Evolutionary conservation across 1,139 yeast genomes (phyloP), one percentile per base, ranked within the genome.

Genomic region (Protomyces inouyei): DNA sequence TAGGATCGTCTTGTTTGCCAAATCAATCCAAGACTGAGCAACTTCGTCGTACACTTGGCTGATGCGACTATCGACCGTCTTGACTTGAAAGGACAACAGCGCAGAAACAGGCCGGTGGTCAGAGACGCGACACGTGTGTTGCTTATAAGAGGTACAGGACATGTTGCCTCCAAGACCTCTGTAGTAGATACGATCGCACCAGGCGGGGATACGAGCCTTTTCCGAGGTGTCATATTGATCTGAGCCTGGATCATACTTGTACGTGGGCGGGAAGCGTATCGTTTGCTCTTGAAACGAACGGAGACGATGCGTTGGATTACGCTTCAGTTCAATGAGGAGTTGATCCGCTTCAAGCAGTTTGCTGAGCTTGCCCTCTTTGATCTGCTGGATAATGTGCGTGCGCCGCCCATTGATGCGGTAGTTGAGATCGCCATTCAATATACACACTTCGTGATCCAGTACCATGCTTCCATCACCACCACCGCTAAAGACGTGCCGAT

Each of bases 91-190:
- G 52, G 79, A 75, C 72, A 86, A 90, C 0, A 88, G 82, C 2
- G 95, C 91, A 73, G 82, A 86, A 2, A 93, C 97, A 0, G 98
- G 98, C 67, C 89, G 86, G 73, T 93, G 98, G 72, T 93, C 98
- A 67, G 97, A 90, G 51, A 85, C 78, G 51, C 76, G 75, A n/a
- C 89, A 76, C 16, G 78, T 78, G 51, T 70, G 69, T 37, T 73
- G 66, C 54, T 70, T 55, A 64, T 76, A 76, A 9, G 65, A 64
- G 40, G 74, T 35, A 21, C 72, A 69, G 3, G 60, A 28, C 48
- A 74, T 60, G 25, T 69, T 66, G 9, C 53, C n/a, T 77, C 77
- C 46, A 5, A 65, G 64, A 8, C 88, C 86, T 54, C 82, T 79
- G 72, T 81, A 88, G 63, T 91, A 80, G 54, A 90, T 84, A 73